phyloP scores from a whole-genome alignment of 257 asterid species.

The Ajuga chamaepitys region DNA sequence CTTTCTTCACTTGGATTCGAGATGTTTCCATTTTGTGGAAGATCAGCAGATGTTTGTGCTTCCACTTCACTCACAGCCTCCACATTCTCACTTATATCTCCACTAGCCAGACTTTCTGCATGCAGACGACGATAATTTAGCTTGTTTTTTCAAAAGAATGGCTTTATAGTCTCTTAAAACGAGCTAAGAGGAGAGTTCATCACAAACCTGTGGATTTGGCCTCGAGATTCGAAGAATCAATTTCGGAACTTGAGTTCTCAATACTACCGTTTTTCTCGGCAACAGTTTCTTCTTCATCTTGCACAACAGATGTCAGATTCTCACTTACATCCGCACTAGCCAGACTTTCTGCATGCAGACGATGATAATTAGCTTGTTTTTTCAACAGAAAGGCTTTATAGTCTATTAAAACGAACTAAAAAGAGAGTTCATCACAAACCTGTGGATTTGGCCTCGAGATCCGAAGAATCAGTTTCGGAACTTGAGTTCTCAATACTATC shows the following conservation, averaged over 20 bases:
- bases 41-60: conserved; percentile 18
- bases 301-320: conserved; percentile 20
- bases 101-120: conserved; percentile 33
- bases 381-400: neutral
- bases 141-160: neutral
- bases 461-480: conserved; percentile 12
- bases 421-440: conserved; percentile 30
- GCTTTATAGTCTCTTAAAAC: neutral
- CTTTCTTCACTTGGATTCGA: conserved; percentile 28
- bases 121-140: conserved; percentile 10
- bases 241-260: conserved; percentile 29
- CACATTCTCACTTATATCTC: conserved; percentile 19
- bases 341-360: conserved; percentile 31
- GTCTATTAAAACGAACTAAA: neutral
- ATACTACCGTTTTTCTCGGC: conserved; percentile 24
- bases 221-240: conserved; percentile 9
- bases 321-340: conserved; percentile 19
- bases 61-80: conserved; percentile 21
- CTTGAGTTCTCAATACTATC: conserved; percentile 27
- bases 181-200: conserved; percentile 4
- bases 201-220: conserved; percentile 37
- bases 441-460: conserved; percentile 24
- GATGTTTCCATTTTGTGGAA: conserved; percentile 24
- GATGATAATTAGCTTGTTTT: conserved; percentile 8
- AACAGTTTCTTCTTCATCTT: conserved; percentile 30